A percentile compares a stretch with the other conserved stretches of the same genome.
Conservation (phyloP, 1,284 basidiomycete species). For the Sporisorium scitamineum region DNA sequence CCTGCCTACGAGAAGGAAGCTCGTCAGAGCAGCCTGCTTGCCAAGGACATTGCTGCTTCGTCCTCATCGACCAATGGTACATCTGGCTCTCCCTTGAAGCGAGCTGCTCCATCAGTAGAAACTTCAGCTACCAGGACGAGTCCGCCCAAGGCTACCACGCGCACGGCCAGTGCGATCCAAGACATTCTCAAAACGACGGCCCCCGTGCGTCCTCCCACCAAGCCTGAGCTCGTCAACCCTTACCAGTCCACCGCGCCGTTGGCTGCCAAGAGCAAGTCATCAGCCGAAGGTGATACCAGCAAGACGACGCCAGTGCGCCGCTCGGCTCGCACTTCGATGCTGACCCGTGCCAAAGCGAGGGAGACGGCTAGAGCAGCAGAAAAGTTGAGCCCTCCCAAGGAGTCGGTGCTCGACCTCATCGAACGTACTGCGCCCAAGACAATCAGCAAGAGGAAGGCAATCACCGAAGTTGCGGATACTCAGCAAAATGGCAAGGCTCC, state of each 20-base stretch:
- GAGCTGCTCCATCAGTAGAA: conserved; percentile 30
- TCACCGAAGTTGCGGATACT: conserved; percentile 1
- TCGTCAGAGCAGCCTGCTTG: conserved; percentile 40
- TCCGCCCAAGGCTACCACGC: conserved; percentile 35
- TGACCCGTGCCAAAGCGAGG: conserved; percentile 56
- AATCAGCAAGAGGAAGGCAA: conserved; percentile 25
- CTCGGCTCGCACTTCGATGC: conserved; percentile 38
- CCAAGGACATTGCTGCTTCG: conserved; percentile 26
- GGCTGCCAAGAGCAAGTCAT: conserved; percentile 24
- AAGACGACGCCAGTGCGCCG: conserved; percentile 20
- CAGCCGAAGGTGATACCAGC: background rate
- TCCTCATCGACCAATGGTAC: conserved; percentile 4
- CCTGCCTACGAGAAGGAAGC: conserved; percentile 30
- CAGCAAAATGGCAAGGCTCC: conserved; percentile 9
- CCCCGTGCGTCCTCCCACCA: conserved; percentile 43
- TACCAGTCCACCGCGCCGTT: conserved; percentile 54
- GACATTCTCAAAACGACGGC: conserved; percentile 54
- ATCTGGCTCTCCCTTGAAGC: conserved; percentile 27
- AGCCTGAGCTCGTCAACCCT: conserved; percentile 62
- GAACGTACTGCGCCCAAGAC: conserved; percentile 55
- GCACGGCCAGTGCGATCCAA: conserved; percentile 55
- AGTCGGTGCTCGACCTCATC: conserved; percentile 58
- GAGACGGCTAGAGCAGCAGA: conserved; percentile 41
- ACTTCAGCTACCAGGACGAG: conserved; percentile 7
- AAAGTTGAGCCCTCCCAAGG: conserved; percentile 44